Percentiles rank a stretch among this genome's conserved stretches.
Evolutionary conservation across 495 filamentous ascomycete species (phyloP).

Genomic region (Lasiosphaeria miniovina): DNA sequence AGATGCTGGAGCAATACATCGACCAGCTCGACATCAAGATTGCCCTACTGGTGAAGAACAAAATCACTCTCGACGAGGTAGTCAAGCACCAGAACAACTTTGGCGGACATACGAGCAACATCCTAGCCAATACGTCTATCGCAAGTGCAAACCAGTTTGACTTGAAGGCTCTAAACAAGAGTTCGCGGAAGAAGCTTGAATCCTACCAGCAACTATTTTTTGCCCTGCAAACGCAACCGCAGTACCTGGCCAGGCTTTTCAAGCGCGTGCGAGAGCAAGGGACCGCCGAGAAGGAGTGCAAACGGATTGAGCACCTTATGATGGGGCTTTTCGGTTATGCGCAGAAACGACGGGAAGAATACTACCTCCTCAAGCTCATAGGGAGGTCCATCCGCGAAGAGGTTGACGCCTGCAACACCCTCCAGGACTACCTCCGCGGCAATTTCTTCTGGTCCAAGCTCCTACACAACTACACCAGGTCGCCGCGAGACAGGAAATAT

Average conservation of each 20-base stretch:
- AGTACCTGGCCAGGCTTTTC: conserved; percentile 89
- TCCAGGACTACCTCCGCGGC: conserved; percentile 84
- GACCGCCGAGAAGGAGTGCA: conserved; percentile 86
- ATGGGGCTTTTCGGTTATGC: conserved; percentile 98
- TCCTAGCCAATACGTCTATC: conserved; percentile 83
- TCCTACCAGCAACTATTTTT: conserved; percentile 98
- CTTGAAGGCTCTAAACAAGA: conserved; percentile 95
- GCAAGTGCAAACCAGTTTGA: conserved; percentile 91
- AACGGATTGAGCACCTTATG: conserved; percentile 85
- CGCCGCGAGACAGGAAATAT: conserved; percentile 88
- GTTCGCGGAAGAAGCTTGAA: conserved; percentile 88
- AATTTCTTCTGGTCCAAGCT: conserved; percentile 93
- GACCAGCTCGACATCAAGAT: conserved; percentile 99
- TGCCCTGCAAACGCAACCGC: conserved; percentile 92
- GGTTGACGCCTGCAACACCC: conserved; percentile 65
- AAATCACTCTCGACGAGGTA: conserved; percentile 97
- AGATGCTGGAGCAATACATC: conserved; percentile 95
- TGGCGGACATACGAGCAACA: conserved; percentile 82
- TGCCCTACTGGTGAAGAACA: conserved; percentile 96
- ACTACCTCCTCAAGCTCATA: conserved; percentile 90
- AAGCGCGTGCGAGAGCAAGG: conserved; percentile 77
- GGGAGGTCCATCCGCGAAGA: conserved; percentile 80
- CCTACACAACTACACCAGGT: conserved; percentile 82
- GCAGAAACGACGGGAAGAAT: conserved; percentile 94
- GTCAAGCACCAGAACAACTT: conserved; percentile 96